Base-by-base conservation (phyloP, 306 rosid genomes). In the Lathyrus oleraceus region DNA sequence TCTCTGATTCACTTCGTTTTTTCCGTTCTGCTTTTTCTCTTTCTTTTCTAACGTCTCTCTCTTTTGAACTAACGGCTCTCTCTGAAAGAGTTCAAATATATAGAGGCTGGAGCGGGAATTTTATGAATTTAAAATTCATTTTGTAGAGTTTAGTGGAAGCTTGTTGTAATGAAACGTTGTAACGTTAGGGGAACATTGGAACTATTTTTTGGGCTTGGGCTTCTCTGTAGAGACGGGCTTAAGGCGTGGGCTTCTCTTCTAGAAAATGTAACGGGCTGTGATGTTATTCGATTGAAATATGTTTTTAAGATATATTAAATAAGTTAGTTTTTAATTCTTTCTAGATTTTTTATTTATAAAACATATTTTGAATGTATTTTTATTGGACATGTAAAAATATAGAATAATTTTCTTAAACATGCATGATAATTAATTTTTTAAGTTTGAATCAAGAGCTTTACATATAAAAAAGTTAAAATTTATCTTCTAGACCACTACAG, bases 91-190 rank as follows among this genome's bases (percentile, higher is more conserved):
- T 13, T 60, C 2, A 32, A 65, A 61, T 82, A 75, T 82, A 74
- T 63, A 20, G 64, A n/a, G 57, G 75, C 48, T 13, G 84, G 87
- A 90, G 96, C 96, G 91, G 89, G 85, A 84, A 16, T 35, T 28
- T 67, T 72, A 30, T 69, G 12, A 75, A 19, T 87, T 83, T 73
- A 65, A 84, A 87, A 74, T 58, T 4, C 15, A 7, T 21, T 39
- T 38, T 25, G 17, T 62, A 21, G 23, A 3, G 16, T 10, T 11
- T 56, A 17, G 49, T 16, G 39, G 13, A 21, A 70, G 5, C 19
- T 5, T 35, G 38, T 45, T 32, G 17, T 16, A 40, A n/a, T 16
- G 67, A 64, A 43, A 56, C 19, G 15, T 56, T 40, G 28, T 61
- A 64, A 77, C 71, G 70, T 14, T 75, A 27, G 23, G 5, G 30